Conservation (phyloP, 768 basidiomycete species). For the Mycena floridula region DNA sequence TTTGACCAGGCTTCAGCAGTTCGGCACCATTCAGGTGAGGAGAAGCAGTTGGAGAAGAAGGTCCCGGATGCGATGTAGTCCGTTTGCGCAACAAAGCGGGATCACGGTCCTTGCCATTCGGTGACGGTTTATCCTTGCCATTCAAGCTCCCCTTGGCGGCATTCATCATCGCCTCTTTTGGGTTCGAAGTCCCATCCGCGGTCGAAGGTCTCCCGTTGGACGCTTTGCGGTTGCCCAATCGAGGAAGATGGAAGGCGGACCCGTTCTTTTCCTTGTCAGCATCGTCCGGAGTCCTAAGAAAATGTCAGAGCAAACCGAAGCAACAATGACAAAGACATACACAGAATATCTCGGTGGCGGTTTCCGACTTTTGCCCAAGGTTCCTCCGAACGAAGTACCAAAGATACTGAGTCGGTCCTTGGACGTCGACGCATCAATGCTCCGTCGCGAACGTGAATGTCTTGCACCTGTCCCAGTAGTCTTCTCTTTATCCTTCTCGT, state of each 20-base stretch:
- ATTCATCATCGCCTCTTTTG: conserved; percentile 20
- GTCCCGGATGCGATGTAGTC: conserved; percentile 26
- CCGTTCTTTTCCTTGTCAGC: conserved; percentile 11
- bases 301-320: conserved; percentile 6
- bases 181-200: conserved; percentile 25
- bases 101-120: conserved; percentile 25
- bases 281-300: conserved; percentile 1
- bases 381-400: conserved; percentile 53
- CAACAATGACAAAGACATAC: too few species aligned
- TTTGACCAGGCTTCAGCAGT: not conserved
- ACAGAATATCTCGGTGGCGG: conserved; percentile 70
- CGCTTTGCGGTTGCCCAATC: conserved; percentile 38
- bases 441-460: conserved; percentile 43
- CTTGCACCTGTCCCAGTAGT: conserved; percentile 21
- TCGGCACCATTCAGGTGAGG: conserved; percentile 10
- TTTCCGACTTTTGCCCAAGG: conserved; percentile 67
- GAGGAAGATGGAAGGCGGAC: conserved; percentile 38
- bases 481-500: conserved; percentile 23
- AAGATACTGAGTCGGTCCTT: conserved; percentile 79
- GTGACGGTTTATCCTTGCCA: conserved; percentile 11
- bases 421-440: conserved; percentile 44
- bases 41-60: conserved; percentile 16
- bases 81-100: conserved; percentile 50
- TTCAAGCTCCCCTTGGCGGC: conserved; percentile 18
- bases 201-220: conserved; percentile 35